Conservation (phyloP, 257 asterid species). For the Anisodus tanguticus region DNA sequence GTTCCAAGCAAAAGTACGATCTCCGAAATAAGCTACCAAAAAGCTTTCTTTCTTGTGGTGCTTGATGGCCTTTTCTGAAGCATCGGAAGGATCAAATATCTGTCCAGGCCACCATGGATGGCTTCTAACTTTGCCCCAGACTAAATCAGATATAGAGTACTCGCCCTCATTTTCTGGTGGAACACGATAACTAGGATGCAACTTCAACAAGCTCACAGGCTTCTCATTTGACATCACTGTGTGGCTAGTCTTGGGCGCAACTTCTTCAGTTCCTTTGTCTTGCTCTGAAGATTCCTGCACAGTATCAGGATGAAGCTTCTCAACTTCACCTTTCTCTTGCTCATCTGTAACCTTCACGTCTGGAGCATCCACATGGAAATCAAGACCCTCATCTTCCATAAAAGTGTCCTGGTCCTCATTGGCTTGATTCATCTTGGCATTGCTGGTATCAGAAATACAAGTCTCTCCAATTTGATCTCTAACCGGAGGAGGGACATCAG, state of each 20-base stretch:
- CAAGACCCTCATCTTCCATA: conserved; percentile 39
- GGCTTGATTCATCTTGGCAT: conserved; percentile 28
- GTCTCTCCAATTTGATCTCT: conserved; percentile 34
- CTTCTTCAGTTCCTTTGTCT: conserved; percentile 41
- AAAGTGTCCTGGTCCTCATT: conserved; percentile 40
- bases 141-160: conserved; percentile 70
- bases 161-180: conserved; percentile 61
- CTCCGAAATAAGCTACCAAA: conserved; percentile 96
- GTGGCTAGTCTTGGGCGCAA: conserved; percentile 47
- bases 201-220: conserved; percentile 41
- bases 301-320: conserved; percentile 35
- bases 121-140: conserved; percentile 97
- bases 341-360: conserved; percentile 44
- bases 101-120: conserved; percentile 99
- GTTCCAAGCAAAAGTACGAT: conserved; percentile 93
- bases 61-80: conserved; percentile 83
- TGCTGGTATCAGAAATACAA: conserved; percentile 26
- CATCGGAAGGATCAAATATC: conserved; percentile 79
- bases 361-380: conserved; percentile 42
- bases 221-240: conserved; percentile 38
- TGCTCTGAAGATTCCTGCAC: conserved; percentile 42
- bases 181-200: conserved; percentile 59
- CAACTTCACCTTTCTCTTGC: conserved; percentile 46
- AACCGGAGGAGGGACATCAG: conserved; percentile 29
- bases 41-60: conserved; percentile 72